A percentile compares a stretch with the other conserved stretches of the same genome.
phyloP scores from a whole-genome alignment of 305 asterid genomes.

The Salvia sclarea region DNA sequence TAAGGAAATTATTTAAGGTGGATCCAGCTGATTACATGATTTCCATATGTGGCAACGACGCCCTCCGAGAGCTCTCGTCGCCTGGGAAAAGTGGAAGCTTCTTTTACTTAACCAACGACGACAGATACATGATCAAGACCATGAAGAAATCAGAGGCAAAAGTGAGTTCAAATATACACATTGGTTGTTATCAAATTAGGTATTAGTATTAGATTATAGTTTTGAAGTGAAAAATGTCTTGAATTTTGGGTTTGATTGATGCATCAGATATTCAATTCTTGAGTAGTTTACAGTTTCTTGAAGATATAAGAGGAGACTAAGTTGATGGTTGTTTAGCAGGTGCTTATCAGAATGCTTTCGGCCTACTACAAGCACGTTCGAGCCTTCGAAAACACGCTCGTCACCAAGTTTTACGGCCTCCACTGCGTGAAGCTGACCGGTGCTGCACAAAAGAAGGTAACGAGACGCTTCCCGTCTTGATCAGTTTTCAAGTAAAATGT shows the following conservation, averaged over 20 bases:
- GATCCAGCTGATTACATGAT: slow-evolving; percentile 97
- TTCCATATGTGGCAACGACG: slow-evolving; percentile 88
- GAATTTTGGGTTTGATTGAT: too few relatives aligned
- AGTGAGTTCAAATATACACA: slow-evolving; percentile 48
- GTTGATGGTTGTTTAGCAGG: slow-evolving; percentile 51
- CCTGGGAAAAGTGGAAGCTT: slow-evolving; percentile 98
- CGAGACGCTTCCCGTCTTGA: neutral
- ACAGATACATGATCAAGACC: slow-evolving; percentile 90
- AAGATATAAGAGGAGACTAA: slow-evolving; percentile 6
- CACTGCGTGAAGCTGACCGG: slow-evolving; percentile 93
- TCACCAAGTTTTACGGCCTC: slow-evolving; percentile 87
- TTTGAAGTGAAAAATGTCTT: slow-evolving; percentile 3
- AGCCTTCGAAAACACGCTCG: slow-evolving; percentile 71
- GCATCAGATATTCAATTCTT: too few relatives aligned
- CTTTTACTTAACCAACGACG: slow-evolving; percentile 88
- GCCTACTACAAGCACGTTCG: slow-evolving; percentile 87
- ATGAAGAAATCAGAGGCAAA: slow-evolving; percentile 92
- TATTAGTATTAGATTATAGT: too few relatives aligned
- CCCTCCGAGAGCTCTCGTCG: slow-evolving; percentile 91
- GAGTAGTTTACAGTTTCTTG: neutral
- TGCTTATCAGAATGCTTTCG: slow-evolving; percentile 89
- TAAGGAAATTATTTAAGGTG: slow-evolving; percentile 83
- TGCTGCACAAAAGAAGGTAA: slow-evolving; percentile 88
- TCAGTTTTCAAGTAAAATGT: neutral
- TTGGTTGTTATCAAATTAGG: neutral